Percentiles rank a stretch among this genome's conserved stretches.
Conservation (phyloP, 2,329 filamentous ascomycete genomes). For the Tolypocladium ophioglossoides region DNA sequence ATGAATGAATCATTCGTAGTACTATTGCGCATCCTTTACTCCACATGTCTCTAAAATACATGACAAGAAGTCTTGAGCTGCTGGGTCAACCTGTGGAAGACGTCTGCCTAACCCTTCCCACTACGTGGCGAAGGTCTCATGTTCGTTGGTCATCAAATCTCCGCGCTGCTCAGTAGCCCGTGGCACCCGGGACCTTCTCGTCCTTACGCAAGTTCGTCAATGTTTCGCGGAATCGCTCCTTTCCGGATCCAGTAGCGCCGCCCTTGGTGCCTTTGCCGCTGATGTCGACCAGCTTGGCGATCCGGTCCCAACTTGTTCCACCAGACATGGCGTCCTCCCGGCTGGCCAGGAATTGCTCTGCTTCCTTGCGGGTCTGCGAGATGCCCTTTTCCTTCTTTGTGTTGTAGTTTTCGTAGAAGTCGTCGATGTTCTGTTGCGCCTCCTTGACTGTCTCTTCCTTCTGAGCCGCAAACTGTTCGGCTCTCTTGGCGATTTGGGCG, state of each 20-base stretch:
- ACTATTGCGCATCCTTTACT: not conserved
- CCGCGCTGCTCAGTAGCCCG: constrained; percentile 40
- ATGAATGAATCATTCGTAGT: not conserved
- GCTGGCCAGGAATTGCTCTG: constrained; percentile 80
- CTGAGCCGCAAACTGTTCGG: constrained; percentile 71
- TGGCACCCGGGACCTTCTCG: constrained; percentile 66
- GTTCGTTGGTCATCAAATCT: not conserved
- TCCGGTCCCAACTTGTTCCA: constrained; percentile 96
- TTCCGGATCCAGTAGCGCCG: constrained; percentile 80
- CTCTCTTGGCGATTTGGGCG: constrained; percentile 69
- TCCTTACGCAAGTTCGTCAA: constrained; percentile 84
- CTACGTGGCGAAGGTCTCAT: not conserved
- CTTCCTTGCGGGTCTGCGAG: constrained; percentile 78
- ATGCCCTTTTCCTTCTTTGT: constrained; percentile 93
- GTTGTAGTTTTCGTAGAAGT: constrained; percentile 99
- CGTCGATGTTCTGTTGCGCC: constrained; percentile 89
- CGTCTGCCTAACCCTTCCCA: not conserved
- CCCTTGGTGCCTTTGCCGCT: constrained; percentile 86
- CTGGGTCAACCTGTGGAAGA: not conserved
- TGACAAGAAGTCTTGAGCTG: not conserved
- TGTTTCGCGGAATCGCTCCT: constrained; percentile 91
- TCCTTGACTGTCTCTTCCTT: constrained; percentile 80
- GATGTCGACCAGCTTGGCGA: constrained; percentile 93
- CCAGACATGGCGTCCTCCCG: constrained; percentile 89
- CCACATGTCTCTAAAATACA: not conserved